A percentile compares a stretch with the other conserved stretches of the same genome.
These are phyloP conservation scores for Penicillium pulvis DNA, from an alignment of 495 filamentous ascomycete genomes.

Conservation along the genomic window DNA sequence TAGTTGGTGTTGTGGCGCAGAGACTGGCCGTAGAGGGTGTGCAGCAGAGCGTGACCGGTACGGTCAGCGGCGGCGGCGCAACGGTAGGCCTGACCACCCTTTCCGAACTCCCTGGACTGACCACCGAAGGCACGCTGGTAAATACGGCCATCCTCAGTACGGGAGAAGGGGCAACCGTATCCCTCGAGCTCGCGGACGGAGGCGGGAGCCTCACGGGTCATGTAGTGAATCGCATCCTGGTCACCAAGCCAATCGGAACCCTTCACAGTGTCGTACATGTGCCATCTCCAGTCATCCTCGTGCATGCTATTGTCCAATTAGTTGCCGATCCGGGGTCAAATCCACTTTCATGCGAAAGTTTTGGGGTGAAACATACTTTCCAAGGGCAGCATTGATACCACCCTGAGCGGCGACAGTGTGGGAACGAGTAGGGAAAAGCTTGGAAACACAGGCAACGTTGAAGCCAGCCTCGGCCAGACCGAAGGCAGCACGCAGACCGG, in stretches of 20 bases:
- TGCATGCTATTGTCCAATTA: conserved; percentile 60
- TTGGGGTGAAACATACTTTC: conserved; percentile 59
- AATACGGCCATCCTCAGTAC: conserved; percentile 96
- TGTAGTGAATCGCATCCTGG: conserved; percentile 99
- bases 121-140: conserved; percentile 98
- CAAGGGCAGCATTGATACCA: conserved; percentile 94
- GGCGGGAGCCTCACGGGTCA: conserved; percentile 92
- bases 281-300: conserved; percentile 97
- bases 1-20: conserved; percentile 97
- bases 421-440: conserved; percentile 93
- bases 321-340: conserved; percentile 6
- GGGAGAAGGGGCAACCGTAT: conserved; percentile 96
- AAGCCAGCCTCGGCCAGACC: conserved; percentile 96
- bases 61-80: conserved; percentile 93
- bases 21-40: conserved; percentile 98
- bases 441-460: conserved; percentile 97
- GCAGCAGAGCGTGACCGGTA: conserved; percentile 93
- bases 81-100: conserved; percentile 95
- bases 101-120: conserved; percentile 91
- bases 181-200: conserved; percentile 95
- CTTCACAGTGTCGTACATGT: conserved; percentile 99
- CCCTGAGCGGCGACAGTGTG: conserved; percentile 86
- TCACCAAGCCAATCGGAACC: conserved; percentile 98
- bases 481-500: conserved; percentile 92
- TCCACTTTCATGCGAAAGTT: background rate